These are phyloP conservation scores for Musa troglodytarum DNA, from an alignment of 176 grass and related monocot species.

Conservation along the genomic window DNA sequence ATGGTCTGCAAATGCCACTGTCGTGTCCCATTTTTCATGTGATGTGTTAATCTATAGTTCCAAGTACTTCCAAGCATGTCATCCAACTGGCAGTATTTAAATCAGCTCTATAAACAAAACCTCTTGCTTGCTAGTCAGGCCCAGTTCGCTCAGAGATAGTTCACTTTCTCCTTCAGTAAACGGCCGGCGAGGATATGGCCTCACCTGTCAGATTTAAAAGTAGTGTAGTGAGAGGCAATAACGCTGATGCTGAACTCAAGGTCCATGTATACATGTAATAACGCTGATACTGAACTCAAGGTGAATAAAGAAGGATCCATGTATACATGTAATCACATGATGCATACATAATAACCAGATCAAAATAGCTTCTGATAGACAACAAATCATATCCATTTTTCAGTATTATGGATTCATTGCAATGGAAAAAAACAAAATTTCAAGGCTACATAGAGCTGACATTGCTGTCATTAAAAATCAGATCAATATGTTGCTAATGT, in stretches of 20 bases:
- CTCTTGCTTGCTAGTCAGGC: conserved; percentile 83
- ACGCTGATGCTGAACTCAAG: not conserved
- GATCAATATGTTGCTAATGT: too few species aligned
- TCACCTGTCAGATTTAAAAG: conserved; percentile 46
- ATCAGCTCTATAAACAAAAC: conserved; percentile 85
- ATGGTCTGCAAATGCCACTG: too few species aligned
- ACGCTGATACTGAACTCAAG: not conserved
- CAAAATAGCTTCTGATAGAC: too few species aligned
- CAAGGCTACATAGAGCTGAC: too few species aligned
- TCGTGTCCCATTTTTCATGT: too few species aligned
- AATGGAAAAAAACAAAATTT: too few species aligned
- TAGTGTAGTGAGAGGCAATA: not conserved
- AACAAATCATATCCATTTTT: too few species aligned
- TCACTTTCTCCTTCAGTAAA: conserved; percentile 55
- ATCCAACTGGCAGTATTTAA: not conserved
- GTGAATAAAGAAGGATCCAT: not conserved
- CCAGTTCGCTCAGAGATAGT: conserved; percentile 58
- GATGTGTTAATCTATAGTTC: not conserved
- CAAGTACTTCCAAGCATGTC: not conserved
- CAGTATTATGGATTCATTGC: too few species aligned
- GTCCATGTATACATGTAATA: not conserved
- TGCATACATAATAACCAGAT: too few species aligned
- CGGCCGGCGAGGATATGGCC: conserved; percentile 66
- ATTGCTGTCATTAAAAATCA: too few species aligned
- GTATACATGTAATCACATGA: not conserved